Percentiles rank a stretch among this genome's conserved stretches.
These are phyloP conservation scores for Xylaria sp. DNA, from an alignment of 2,329 filamentous ascomycete species.

Conservation along the genomic window DNA sequence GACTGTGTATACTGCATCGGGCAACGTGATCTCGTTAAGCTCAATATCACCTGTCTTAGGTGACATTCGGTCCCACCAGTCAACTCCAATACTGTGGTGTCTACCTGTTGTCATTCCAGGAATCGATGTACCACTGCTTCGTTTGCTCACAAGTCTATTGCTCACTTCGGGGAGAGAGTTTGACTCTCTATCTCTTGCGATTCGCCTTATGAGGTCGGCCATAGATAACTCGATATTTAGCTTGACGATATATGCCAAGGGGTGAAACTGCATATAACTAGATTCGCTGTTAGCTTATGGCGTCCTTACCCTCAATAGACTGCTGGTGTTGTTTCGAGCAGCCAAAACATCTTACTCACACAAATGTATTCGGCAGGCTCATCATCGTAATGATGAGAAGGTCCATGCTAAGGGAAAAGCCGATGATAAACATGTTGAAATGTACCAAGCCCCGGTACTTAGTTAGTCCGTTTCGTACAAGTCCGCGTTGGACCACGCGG, in stretches of 20 bases:
- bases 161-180: not conserved
- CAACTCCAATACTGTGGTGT: not conserved
- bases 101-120: not conserved
- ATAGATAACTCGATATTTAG: conserved; percentile 65
- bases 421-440: conserved; percentile 59
- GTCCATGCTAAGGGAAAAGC: conserved; percentile 58
- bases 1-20: conserved; percentile 13
- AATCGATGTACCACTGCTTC: not conserved
- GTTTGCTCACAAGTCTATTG: not conserved
- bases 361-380: conserved; percentile 56
- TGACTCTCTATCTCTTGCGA: conserved; percentile 35
- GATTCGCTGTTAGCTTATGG: not conserved
- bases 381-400: conserved; percentile 55
- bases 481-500: conserved; percentile 54
- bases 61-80: not conserved
- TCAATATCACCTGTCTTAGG: not conserved
- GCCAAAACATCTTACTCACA: conserved; percentile 41
- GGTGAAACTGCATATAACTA: conserved; percentile 61
- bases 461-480: conserved; percentile 58
- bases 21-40: conserved; percentile 2
- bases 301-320: not conserved
- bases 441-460: conserved; percentile 59
- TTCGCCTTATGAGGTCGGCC: conserved; percentile 60
- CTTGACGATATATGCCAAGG: conserved; percentile 63
- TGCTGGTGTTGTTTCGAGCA: not conserved